These are phyloP conservation scores for Ceratocystis ficicola DNA, from an alignment of 2,329 filamentous ascomycete genomes.

Conservation along the genomic window DNA sequence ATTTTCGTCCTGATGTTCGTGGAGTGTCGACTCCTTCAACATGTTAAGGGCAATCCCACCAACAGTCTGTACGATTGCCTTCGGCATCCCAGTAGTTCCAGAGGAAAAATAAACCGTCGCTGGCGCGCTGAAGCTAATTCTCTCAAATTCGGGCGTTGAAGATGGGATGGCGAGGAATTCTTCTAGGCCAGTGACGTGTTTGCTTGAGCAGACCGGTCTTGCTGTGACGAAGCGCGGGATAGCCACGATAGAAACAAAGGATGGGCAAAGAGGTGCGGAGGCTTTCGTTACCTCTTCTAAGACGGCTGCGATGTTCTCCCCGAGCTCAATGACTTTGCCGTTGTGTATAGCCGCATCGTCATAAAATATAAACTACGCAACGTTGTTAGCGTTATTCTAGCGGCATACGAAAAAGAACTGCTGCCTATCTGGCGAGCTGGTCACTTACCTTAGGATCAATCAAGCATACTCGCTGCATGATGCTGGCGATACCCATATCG, in stretches of 20 bases:
- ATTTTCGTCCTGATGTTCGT: slow-evolving; percentile 34
- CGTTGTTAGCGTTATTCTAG: background rate
- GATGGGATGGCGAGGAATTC: slow-evolving; percentile 32
- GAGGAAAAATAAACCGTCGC: slow-evolving; percentile 68
- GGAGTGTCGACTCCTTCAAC: slow-evolving; percentile 47
- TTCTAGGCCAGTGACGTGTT: slow-evolving; percentile 35
- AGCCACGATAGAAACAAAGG: slow-evolving; percentile 52
- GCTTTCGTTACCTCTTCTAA: slow-evolving; percentile 53
- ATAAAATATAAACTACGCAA: slow-evolving; percentile 54
- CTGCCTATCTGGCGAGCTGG: slow-evolving; percentile 28
- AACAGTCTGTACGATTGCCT: slow-evolving; percentile 71
- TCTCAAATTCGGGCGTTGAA: slow-evolving; percentile 27
- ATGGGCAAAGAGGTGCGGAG: slow-evolving; percentile 42
- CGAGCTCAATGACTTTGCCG: slow-evolving; percentile 59
- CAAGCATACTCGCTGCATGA: slow-evolving; percentile 62
- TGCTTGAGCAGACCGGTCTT: slow-evolving; percentile 45
- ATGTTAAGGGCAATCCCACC: slow-evolving; percentile 48
- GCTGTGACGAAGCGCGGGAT: slow-evolving; percentile 53
- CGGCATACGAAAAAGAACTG: slow-evolving; percentile 24
- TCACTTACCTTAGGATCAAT: slow-evolving; percentile 48
- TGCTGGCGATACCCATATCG: slow-evolving; percentile 70
- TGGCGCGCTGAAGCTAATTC: slow-evolving; percentile 59
- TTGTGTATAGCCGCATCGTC: slow-evolving; percentile 74
- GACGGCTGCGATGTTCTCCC: slow-evolving; percentile 58
- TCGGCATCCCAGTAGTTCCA: slow-evolving; percentile 72